Evolutionary conservation across 345 rosid species (phyloP), one percentile per base, ranked within the genome.

Genomic region (Viola odorata): DNA sequence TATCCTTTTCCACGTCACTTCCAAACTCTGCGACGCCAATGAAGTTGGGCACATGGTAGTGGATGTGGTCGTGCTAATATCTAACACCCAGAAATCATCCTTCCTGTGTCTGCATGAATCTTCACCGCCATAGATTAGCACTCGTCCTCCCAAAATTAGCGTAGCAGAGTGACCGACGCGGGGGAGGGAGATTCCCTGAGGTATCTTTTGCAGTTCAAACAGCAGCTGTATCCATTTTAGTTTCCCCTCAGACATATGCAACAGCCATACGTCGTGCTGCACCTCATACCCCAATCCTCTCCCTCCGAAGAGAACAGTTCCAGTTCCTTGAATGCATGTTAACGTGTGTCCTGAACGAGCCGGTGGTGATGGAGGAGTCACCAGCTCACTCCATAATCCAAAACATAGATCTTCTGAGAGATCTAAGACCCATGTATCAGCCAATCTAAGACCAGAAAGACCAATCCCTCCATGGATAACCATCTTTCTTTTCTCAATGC

Each of bases 131-230:
- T 87, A 79, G 41, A 94, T 86, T 50, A 94, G 81, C 73, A 94
- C 61, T 48, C 75, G 70, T 38, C 96, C 91, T 45, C 97, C 97
- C 61, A 88, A 60, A 51, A 86, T 76, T 8, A 76, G 85, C 2
- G 83, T 78, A 15, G 97, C 96, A 0, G 96, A 87, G 84, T 94
- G 99, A 69, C 99, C 99, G 59, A 94, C 99, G n/a, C 97, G 78
- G 0, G 96, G 87, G 55, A 94, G 85, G 52, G 83, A 76, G 53
- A 66, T 55, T 67, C 86, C 82, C 36, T 60, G 81, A 0, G 95
- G 88, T 41, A 85, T 72, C 53, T 75, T 81, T 9, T 60, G 65
- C 58, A 83, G 51, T 41, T 87, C 87, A 8, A 87, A 87, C 52
- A 71, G 61, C 41, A 94, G 62, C 67, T 80, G 88, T 32, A 78